Percentiles rank a stretch among this genome's conserved stretches.
These are phyloP conservation scores for Castanea crenata DNA, from an alignment of 306 rosid species.

Conservation along the genomic window DNA sequence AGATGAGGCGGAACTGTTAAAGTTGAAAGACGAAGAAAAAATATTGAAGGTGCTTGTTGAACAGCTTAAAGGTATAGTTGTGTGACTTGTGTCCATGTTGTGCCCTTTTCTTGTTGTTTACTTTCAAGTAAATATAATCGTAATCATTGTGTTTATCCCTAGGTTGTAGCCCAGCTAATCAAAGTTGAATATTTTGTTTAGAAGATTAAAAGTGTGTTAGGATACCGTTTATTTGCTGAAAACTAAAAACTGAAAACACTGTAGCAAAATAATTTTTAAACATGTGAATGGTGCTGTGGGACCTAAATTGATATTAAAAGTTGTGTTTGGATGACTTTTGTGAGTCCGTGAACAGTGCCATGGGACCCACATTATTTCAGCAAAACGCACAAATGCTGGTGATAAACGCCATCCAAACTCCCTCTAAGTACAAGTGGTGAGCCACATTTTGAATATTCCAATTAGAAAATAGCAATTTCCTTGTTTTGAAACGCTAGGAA, in stretches of 20 bases:
- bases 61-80: constrained; percentile 70
- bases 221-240: no score
- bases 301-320: no score
- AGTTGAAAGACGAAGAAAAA: constrained; percentile 70
- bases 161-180: not conserved
- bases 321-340: no score
- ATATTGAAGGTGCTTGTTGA: constrained; percentile 71
- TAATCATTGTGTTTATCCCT: not conserved
- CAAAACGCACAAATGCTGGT: no score
- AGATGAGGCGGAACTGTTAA: constrained; percentile 68
- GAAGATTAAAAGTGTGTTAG: not conserved
- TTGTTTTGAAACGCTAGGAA: no score
- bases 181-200: constrained; percentile 3
- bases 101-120: constrained; percentile 17
- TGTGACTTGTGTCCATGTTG: constrained; percentile 9
- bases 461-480: not conserved
- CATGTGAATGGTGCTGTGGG: no score
- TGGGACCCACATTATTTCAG: no score
- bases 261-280: no score
- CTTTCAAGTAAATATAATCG: not conserved
- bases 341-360: no score
- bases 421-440: not conserved
- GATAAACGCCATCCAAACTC: no score
- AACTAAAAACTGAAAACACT: no score
- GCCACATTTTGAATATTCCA: not conserved